These are phyloP conservation scores for Syncephalis plumigaleata DNA, from an alignment of 371 early-diverging fungal species.

Conservation along the genomic window DNA sequence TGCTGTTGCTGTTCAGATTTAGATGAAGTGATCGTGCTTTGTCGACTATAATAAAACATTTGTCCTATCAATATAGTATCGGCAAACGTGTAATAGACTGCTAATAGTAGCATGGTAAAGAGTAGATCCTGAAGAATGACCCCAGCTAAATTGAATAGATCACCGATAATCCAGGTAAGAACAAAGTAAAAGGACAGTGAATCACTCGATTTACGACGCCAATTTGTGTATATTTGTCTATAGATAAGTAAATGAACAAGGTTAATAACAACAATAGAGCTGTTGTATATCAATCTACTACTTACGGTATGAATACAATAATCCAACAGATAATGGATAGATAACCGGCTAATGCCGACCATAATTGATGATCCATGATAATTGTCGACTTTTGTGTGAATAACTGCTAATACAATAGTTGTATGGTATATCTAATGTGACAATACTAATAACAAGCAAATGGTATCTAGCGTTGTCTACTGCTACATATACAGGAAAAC, in stretches of 20 bases:
- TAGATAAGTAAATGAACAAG: too few species aligned
- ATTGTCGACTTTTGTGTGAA: too few species aligned
- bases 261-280: too few species aligned
- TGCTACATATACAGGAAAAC: too few species aligned
- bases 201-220: constrained; percentile 31
- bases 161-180: constrained; percentile 70
- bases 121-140: constrained; percentile 56
- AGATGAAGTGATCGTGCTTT: not conserved
- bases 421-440: too few species aligned
- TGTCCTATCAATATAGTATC: constrained; percentile 7
- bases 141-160: constrained; percentile 59
- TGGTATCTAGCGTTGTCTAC: too few species aligned
- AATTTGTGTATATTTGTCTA: constrained; percentile 48
- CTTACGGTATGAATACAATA: constrained; percentile 50
- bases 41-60: not conserved
- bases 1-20: not conserved
- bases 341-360: constrained; percentile 16
- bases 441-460: too few species aligned
- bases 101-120: constrained; percentile 37
- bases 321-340: constrained; percentile 41
- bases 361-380: too few species aligned
- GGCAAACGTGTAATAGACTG: constrained; percentile 15
- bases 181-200: constrained; percentile 53
- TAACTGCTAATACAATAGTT: too few species aligned
- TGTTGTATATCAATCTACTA: too few species aligned